These are phyloP conservation scores for Talaromyces islandicus DNA, from an alignment of 2,329 filamentous ascomycete genomes.

Conservation along the genomic window DNA sequence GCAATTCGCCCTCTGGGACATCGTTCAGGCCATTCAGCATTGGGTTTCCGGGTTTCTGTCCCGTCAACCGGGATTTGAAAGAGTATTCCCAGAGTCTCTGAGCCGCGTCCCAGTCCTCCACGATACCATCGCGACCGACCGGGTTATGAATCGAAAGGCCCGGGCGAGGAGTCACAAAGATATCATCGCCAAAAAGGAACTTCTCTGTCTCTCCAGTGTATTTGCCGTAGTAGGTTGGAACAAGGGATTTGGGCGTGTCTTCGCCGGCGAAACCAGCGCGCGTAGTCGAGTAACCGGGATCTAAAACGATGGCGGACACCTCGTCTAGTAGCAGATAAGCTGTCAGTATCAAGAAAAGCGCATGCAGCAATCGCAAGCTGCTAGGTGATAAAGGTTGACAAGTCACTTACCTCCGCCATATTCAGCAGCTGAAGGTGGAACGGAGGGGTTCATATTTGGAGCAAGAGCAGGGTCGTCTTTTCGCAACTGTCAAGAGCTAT, in stretches of 20 bases:
- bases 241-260: conserved; percentile 89
- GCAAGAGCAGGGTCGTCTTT: not conserved
- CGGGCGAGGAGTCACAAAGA: conserved; percentile 68
- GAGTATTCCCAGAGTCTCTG: conserved; percentile 88
- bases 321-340: conserved; percentile 59
- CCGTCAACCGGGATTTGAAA: conserved; percentile 81
- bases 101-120: conserved; percentile 94
- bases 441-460: conserved; percentile 35
- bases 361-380: not conserved
- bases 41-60: conserved; percentile 62
- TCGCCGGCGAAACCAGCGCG: conserved; percentile 97
- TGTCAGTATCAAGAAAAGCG: not conserved
- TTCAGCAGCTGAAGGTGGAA: conserved; percentile 41
- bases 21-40: conserved; percentile 76
- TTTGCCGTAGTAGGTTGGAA: conserved; percentile 83
- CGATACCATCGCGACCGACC: conserved; percentile 79
- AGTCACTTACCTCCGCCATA: conserved; percentile 43
- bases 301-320: conserved; percentile 92
- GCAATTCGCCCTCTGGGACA: conserved; percentile 50
- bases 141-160: conserved; percentile 85
- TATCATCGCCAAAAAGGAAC: conserved; percentile 81
- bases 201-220: conserved; percentile 49
- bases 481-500: not conserved
- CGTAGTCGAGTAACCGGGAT: conserved; percentile 84
- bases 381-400: not conserved